Base-by-base conservation (phyloP, 1,139 yeast genomes). In the Yamadazyma atmosphaerica region DNA sequence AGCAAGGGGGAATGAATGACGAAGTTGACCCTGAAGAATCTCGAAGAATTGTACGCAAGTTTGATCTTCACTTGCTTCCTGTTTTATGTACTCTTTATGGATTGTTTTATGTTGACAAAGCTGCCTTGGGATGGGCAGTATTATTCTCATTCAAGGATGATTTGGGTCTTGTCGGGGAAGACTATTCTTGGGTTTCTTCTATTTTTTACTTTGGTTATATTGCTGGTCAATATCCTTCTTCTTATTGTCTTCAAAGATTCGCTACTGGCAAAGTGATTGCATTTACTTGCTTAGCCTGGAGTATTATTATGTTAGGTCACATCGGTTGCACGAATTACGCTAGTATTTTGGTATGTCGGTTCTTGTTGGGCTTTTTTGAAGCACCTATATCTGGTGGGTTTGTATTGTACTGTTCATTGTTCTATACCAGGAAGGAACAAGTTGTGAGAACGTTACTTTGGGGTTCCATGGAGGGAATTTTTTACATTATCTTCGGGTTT, bases 161-260 rank as follows among this genome's bases (percentile, higher is more conserved):
- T 40, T 45, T 58, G 34, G 48, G 43, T 7, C 38, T 59, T 11
- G 38, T 30, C 4, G 59, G 58, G 13, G 47, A 58, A 33, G 43
- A 52, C 24, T 60, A 59, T 41, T 52, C 63, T 12, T 79, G 85
- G 75, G 60, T 77, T 36, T 75, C 80, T n/a, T 77, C 86, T 0
- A 70, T 79, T 24, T 81, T 82, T 54, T 74, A 74, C 46, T 64
- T 73, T 41, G 80, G 79, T n/a, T 74, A 72, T 46, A 47, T 74
- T 41, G 61, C 75, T 32, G 76, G 74, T 46, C 79, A 79, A 36
- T 64, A 73, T 43, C 83, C 83, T 29, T 77, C 74, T 19, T 68
- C 74, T 38, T 71, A 64, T 47, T 51, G 77, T 22, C 56, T 80
- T 30, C 79, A 79, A 52, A 66, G 63, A 42, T 70, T 63, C 39